Base-by-base conservation (phyloP, 176 grass and related monocot species). In the Saccharum officinarum region DNA sequence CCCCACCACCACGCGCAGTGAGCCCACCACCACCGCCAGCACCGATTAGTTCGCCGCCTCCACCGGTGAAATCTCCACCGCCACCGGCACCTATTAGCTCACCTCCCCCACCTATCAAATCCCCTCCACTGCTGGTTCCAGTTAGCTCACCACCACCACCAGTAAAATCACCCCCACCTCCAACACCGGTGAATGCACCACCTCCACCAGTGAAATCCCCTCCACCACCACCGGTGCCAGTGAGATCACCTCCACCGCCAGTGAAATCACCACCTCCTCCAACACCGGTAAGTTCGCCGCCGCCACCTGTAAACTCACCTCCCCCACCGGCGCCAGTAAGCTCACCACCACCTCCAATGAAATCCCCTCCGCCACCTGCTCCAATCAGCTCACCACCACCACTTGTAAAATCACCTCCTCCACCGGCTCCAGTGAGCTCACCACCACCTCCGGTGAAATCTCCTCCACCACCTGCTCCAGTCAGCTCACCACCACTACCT, bases 101-200 rank as follows among this genome's bases (percentile, higher is more conserved):
- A 0, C 81, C 75, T 9, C 75, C 54, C 4, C 82, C 81, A 41
- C 81, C 70, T 1, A 13, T 36, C 1, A 80, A 80, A 15, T 80
- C 69, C 0, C 42, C 62, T n/a, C 64, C 80, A 1, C 67, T 47
- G 12, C 67, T 13, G 1, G 11, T 10, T 6, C 77, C 52, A 0
- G 39, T 59, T 9, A 41, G 26, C 39, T 82, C 84, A 4, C 85
- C 85, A 0, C 85, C 81, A 16, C 61, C 54, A 59, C 7, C 18
- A 8, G 0, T n/a, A 59, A 59, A n/a, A 54, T 18, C 45, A 38
- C 7, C 81, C 15, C 67, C 10, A 15, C 65, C 31, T 8, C 5
- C 14, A 3, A 6, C 34, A 70, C 34, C 7, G 9, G 34, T 79
- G 8, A 54, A 30, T 13, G 52, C 33, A 1, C 75, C 75, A 6